phyloP scores from a whole-genome alignment of 2,329 filamentous ascomycete species.

The Pseudopyricularia javanii region DNA sequence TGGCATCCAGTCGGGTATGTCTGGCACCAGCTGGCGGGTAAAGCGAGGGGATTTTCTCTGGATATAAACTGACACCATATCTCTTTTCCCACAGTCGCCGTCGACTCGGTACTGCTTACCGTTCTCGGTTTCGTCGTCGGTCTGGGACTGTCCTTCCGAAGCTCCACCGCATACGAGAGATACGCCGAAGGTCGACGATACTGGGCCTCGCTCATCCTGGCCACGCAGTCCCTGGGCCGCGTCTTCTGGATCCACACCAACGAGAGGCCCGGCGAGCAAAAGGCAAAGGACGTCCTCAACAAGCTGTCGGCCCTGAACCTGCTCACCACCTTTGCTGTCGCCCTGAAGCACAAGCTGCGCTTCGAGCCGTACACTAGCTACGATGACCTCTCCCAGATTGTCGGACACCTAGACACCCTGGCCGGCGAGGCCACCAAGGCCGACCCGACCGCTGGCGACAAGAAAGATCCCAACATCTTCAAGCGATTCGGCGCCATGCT shows the following conservation, averaged over 20 bases:
- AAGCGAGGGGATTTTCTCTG: background rate
- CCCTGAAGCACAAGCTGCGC: slow-evolving; percentile 61
- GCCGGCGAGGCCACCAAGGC: slow-evolving; percentile 32
- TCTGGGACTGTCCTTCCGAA: slow-evolving; percentile 66
- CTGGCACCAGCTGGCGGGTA: fast-evolving
- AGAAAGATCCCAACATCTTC: slow-evolving; percentile 20
- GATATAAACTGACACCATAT: background rate
- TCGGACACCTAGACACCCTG: slow-evolving; percentile 55
- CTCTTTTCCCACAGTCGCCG: slow-evolving; percentile 22
- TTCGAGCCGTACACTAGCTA: slow-evolving; percentile 63
- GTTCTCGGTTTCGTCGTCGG: slow-evolving; percentile 79
- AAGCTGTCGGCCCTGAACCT: slow-evolving; percentile 59
- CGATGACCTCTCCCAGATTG: slow-evolving; percentile 49
- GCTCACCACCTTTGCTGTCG: slow-evolving; percentile 53
- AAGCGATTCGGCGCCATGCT: slow-evolving; percentile 52
- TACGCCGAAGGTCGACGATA: slow-evolving; percentile 43
- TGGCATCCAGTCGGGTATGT: background rate
- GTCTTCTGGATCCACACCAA: slow-evolving; percentile 70
- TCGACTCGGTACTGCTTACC: slow-evolving; percentile 62
- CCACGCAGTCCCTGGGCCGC: slow-evolving; percentile 57
- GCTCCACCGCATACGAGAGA: slow-evolving; percentile 67
- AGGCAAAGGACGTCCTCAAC: slow-evolving; percentile 50
- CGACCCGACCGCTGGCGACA: slow-evolving; percentile 21
- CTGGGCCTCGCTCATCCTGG: slow-evolving; percentile 46
- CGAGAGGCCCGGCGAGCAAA: slow-evolving; percentile 46